A percentile compares a stretch with the other conserved stretches of the same genome.
Conservation (phyloP, 2,329 filamentous ascomycete genomes). For the Plectosphaerella plurivora region DNA sequence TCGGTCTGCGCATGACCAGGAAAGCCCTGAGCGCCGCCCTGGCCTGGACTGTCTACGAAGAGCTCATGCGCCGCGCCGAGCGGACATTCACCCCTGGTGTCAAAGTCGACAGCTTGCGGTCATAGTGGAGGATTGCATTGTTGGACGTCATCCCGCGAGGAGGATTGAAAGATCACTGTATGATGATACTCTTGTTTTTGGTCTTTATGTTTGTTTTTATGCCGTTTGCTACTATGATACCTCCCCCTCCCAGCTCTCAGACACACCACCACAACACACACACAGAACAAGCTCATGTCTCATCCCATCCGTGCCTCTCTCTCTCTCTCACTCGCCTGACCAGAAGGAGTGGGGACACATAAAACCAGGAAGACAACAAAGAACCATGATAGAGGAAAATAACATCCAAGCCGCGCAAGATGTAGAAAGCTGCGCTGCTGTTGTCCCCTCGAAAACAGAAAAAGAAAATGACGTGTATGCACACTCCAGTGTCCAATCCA, state of each 20-base stretch:
- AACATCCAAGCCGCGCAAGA: too few species aligned
- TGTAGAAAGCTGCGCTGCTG: too few species aligned
- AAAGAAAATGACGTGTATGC: too few species aligned
- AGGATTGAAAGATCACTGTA: too few species aligned
- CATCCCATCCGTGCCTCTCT: background rate
- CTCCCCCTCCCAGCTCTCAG: background rate
- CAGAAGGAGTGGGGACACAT: background rate
- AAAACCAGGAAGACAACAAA: background rate
- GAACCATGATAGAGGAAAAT: background rate
- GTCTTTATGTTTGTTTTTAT: background rate
- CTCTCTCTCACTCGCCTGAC: too few species aligned
- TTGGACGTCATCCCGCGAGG: too few species aligned
- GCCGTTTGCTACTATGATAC: background rate
- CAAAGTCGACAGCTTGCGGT: too few species aligned
- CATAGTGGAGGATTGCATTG: too few species aligned
- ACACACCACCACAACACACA: too few species aligned
- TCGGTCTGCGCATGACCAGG: constrained; percentile 80
- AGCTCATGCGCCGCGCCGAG: constrained; percentile 71
- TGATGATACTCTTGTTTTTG: background rate
- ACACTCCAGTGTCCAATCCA: too few species aligned
- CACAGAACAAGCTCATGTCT: background rate
- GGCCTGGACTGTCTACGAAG: constrained; percentile 96
- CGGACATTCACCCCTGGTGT: constrained; percentile 5
- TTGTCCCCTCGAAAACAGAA: too few species aligned
- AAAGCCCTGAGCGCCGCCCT: constrained; percentile 93